Base-by-base conservation (phyloP, 345 rosid genomes). In the Odontarrhena argentea region DNA sequence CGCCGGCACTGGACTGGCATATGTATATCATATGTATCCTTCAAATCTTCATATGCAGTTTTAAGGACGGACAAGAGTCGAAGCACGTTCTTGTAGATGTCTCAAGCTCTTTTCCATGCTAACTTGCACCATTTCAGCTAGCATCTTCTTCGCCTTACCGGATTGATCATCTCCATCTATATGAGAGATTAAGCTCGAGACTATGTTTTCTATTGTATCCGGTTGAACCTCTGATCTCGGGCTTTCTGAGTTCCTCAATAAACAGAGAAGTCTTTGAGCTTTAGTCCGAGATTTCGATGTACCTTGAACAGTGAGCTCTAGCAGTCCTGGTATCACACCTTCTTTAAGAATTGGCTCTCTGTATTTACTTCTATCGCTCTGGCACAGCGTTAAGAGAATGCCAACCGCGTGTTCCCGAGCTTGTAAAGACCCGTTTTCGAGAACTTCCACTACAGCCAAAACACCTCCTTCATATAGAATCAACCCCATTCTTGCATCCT, bases 91-190 rank as follows among this genome's bases (percentile, higher is more conserved):
- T 77, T 94, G 97, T 59, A 94, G 53, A 86, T 91, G 97, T 73
- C 91, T 86, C 81, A 94, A 78, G 78, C 96, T 94, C 78, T 91
- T 91, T 46, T 94, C 99, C 99, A 94, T 91, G 77, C 99, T 90
- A 32, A 91, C 96, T 73, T 94, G 96, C 34, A 94, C 97, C 99
- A 94, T 94, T 79, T 94, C 99, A 12, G 96, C 82, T 41, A 94
- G 81, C 96, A 91, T 94, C 78, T 87, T 88, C 85, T 87, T 94
- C 0, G 99, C 99, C 65, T 94, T 94, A 34, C 85, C 80, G 1
- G 88, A 83, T 68, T 94, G 99, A 15, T 94, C 99, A 47, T 94
- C 97, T 53, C 90, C 87, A 41, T 94, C 96, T 6, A 91, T 87
- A 63, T 87, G 91, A 22, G 96, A 91, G 71, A 94, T 88, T 55